Evolutionary conservation across 2,329 filamentous ascomycete species (phyloP), one percentile per base, ranked within the genome.

Genomic region (Fusarium algeriense): DNA sequence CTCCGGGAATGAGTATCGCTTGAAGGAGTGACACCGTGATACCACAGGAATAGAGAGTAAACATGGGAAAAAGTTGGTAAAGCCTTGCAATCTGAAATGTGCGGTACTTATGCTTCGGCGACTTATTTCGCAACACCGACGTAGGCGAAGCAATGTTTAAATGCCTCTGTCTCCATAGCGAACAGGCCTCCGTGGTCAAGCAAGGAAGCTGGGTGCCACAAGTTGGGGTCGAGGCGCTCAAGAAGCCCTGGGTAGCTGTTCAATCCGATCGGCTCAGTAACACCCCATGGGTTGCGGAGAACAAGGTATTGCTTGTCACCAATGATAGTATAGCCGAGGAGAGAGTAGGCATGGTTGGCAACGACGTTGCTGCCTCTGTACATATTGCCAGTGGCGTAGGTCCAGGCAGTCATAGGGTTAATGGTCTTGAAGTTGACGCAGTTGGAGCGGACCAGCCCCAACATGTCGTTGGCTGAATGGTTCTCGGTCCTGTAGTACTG

Each of bases 331-430:
- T 78, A 82, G 17, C 81, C 81, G 20, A 83, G 80, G 15, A 84
- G 77, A 37, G 81, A 82, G 79, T 84, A 84, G 56, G 82, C 83
- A 73, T 84, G 82, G 78, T 83, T 84, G 63, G 81, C 82, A 9
- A 83, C 83, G 14, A 84, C 70, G 74, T 84, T 83, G 77, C 78
- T 77, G 56, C 83, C 82, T 62, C 78, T 76, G 76, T 78, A 84
- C 62, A 73, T 75, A 45, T 73, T 69, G 71, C 78, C 78, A 7
- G 81, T 80, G 52, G 82, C 81, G 69, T 82, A 78, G 38, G 83
- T 84, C 75, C 76, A 84, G 30, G 81, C 81, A 7, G 75, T 75
- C 80, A 83, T 83, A 32, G 82, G 82, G 73, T 78, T 80, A 76
- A 84, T 81, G 67, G 82, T 83, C 74, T 82, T 80, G 68, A 80